phyloP scores from a whole-genome alignment of 306 rosid genomes.

The Cucurbita argyrosperma region DNA sequence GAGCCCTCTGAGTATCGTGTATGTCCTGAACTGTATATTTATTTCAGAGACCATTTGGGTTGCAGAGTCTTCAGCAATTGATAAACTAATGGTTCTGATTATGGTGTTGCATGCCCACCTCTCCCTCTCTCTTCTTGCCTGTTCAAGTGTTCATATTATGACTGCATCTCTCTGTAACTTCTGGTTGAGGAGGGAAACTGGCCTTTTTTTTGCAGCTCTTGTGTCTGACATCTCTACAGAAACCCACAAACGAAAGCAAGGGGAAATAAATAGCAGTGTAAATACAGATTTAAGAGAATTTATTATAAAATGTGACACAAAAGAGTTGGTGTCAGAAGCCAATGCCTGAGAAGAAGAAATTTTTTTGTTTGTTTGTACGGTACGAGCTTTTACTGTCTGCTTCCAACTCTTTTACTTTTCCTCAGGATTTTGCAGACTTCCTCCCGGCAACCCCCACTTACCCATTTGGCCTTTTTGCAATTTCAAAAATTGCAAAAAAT shows the following conservation, averaged over 20 bases:
- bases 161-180: constrained; percentile 66
- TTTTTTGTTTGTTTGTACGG: constrained; percentile 37
- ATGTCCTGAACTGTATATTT: constrained; percentile 40
- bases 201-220: constrained; percentile 48
- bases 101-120: constrained; percentile 50
- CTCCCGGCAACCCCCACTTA: constrained; percentile 34
- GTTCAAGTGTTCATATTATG: constrained; percentile 42
- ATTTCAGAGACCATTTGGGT: constrained; percentile 75
- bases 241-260: constrained; percentile 61
- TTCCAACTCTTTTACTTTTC: constrained; percentile 59
- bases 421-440: constrained; percentile 57
- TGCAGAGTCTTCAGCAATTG: constrained; percentile 78
- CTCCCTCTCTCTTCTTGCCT: constrained; percentile 14
- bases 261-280: constrained; percentile 3
- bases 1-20: not conserved
- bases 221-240: constrained; percentile 93
- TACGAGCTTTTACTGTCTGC: constrained; percentile 67
- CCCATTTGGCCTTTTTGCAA: constrained; percentile 35
- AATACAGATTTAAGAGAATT: constrained; percentile 16
- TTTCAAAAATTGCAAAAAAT: constrained; percentile 10
- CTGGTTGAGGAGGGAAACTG: constrained; percentile 48
- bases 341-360: constrained; percentile 28
- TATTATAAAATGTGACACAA: constrained; percentile 24
- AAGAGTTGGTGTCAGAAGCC: constrained; percentile 51
- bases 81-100: constrained; percentile 87